phyloP scores from a whole-genome alignment of 345 rosid genomes.

The Clausena lansium region DNA sequence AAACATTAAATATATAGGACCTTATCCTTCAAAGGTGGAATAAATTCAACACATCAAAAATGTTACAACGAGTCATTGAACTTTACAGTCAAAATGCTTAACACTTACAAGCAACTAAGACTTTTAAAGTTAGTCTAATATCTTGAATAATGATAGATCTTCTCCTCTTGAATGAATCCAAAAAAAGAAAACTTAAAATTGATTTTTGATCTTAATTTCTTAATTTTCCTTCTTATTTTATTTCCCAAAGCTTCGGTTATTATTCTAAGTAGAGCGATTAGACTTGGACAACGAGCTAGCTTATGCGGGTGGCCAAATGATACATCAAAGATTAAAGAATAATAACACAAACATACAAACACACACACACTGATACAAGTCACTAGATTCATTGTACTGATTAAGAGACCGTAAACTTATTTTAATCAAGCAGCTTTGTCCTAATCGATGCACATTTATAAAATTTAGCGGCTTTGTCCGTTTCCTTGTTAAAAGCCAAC shows the following conservation, averaged over 20 bases:
- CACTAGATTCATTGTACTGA: constrained; percentile 45
- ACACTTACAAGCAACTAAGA: not conserved
- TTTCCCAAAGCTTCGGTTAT: not conserved
- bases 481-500: constrained; percentile 14
- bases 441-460: not conserved
- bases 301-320: constrained; percentile 3
- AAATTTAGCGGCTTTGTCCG: constrained; percentile 34
- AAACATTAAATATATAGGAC: too few relatives aligned
- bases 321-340: constrained; percentile 11
- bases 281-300: not conserved
- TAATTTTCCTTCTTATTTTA: not conserved
- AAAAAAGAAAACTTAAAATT: not conserved
- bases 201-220: not conserved
- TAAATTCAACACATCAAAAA: not conserved
- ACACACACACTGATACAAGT: constrained; percentile 2
- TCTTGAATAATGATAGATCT: not conserved
- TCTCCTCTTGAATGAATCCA: not conserved
- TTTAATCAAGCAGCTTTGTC: constrained; percentile 33
- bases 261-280: not conserved
- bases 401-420: not conserved
- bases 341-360: constrained; percentile 1
- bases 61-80: not conserved
- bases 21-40: not conserved
- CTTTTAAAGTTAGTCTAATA: not conserved
- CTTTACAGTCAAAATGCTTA: not conserved